A percentile compares a stretch with the other conserved stretches of the same genome.
These are phyloP conservation scores for Penicillium pulvis DNA, from an alignment of 495 filamentous ascomycete species.

Conservation along the genomic window DNA sequence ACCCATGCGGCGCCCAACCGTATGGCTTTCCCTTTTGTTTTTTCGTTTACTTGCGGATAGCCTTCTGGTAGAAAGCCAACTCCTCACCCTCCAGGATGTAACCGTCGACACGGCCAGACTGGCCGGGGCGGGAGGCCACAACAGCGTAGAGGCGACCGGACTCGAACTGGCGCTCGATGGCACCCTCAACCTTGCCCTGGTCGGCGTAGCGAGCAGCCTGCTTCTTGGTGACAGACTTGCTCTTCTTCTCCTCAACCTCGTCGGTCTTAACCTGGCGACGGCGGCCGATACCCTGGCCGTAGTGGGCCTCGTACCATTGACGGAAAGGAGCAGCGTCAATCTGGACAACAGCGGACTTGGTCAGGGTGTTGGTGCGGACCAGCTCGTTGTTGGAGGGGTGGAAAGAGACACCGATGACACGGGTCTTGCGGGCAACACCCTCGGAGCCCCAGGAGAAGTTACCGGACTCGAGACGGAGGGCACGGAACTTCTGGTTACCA, in stretches of 20 bases:
- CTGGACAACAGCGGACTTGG: conserved; percentile 97
- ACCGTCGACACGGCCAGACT: conserved; percentile 93
- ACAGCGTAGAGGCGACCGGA: conserved; percentile 95
- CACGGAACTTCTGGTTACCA: conserved; percentile 99
- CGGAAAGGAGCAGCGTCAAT: conserved; percentile 98
- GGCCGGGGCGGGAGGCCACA: conserved; percentile 86
- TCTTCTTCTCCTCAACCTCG: conserved; percentile 80
- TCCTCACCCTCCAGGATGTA: conserved; percentile 99
- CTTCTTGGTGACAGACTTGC: conserved; percentile 92
- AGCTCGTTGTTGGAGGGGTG: conserved; percentile 99
- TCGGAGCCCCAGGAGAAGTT: conserved; percentile 99
- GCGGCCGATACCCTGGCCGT: conserved; percentile 84
- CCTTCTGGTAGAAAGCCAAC: conserved; percentile 98
- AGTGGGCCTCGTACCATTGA: conserved; percentile 99
- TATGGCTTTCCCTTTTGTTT: conserved; percentile 39
- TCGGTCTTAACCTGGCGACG: conserved; percentile 82
- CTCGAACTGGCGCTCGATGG: conserved; percentile 98
- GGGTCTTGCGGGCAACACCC: conserved; percentile 95
- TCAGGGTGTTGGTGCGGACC: conserved; percentile 99
- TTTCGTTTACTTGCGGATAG: conserved; percentile 87
- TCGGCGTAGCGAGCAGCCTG: conserved; percentile 80
- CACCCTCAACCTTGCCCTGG: conserved; percentile 86
- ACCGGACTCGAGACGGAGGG: conserved; percentile 96
- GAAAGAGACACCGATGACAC: conserved; percentile 96
- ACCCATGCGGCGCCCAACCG: conserved; percentile 27